phyloP scores from a whole-genome alignment of 192 early-diverging fungal genomes.

The Radiomyces spectabilis region DNA sequence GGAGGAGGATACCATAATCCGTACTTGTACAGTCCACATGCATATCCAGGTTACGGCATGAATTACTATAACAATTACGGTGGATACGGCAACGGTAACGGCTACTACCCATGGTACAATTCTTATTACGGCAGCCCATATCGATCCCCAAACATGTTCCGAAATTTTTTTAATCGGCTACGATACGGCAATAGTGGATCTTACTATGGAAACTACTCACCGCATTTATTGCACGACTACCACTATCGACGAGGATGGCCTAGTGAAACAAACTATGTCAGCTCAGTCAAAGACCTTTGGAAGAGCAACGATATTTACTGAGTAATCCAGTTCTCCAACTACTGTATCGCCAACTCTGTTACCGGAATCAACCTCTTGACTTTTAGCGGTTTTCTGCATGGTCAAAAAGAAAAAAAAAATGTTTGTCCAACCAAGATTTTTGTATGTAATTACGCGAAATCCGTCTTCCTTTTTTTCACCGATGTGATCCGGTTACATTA shows the following conservation, averaged over 20 bases:
- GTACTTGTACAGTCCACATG: no score
- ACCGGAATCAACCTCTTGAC: neutral
- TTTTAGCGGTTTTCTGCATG: neutral
- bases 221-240: no score
- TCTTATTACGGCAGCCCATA: neutral
- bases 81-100: neutral
- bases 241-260: neutral
- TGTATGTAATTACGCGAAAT: neutral
- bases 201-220: neutral
- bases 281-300: neutral
- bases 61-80: no score
- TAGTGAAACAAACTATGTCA: neutral
- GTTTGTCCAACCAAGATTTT: no score
- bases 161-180: constrained; percentile 3
- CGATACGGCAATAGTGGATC: neutral
- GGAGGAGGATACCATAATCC: no score
- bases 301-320: neutral
- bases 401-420: no score
- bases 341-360: neutral
- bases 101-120: neutral
- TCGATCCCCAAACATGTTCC: neutral
- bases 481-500: no score
- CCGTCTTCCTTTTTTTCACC: neutral
- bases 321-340: neutral
- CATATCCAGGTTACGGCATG: no score